phyloP scores from a whole-genome alignment of 192 early-diverging fungal genomes.

The Blastocladiella britannica region DNA sequence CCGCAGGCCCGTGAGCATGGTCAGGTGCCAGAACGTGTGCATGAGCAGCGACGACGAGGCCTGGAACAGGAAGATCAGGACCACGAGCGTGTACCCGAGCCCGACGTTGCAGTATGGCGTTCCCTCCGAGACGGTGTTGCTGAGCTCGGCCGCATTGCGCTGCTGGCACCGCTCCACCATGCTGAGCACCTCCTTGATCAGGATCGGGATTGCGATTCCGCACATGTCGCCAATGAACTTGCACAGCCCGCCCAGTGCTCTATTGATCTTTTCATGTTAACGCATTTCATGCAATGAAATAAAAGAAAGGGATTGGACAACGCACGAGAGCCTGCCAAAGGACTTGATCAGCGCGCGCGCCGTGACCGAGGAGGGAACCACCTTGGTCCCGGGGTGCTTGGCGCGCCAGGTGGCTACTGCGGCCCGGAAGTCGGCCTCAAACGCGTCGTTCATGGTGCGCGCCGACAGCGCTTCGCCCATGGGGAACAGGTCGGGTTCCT shows the following conservation, averaged over 20 bases:
- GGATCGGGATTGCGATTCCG: not conserved
- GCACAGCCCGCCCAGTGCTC: not conserved
- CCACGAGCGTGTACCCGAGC: not conserved
- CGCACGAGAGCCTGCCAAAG: not conserved
- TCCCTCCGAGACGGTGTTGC: too few relatives aligned
- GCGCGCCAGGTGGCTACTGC: not conserved
- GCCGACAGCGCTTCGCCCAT: not conserved
- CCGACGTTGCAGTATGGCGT: not conserved
- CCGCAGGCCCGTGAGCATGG: not conserved
- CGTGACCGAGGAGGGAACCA: not conserved
- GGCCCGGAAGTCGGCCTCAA: not conserved
- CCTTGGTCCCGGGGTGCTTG: not conserved
- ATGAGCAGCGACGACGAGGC: not conserved
- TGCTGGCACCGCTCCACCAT: not conserved
- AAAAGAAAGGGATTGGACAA: not conserved
- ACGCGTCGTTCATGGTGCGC: not conserved
- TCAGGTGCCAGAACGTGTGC: not conserved
- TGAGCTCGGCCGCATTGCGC: not conserved
- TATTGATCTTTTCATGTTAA: not conserved
- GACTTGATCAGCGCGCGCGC: not conserved
- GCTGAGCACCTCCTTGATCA: not conserved
- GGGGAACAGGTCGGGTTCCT: not conserved
- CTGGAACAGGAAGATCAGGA: not conserved
- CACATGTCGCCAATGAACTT: not conserved
- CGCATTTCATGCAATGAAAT: not conserved